These are phyloP conservation scores for Gossypium aridum DNA, from an alignment of 441 rosid species.

Conservation along the genomic window DNA sequence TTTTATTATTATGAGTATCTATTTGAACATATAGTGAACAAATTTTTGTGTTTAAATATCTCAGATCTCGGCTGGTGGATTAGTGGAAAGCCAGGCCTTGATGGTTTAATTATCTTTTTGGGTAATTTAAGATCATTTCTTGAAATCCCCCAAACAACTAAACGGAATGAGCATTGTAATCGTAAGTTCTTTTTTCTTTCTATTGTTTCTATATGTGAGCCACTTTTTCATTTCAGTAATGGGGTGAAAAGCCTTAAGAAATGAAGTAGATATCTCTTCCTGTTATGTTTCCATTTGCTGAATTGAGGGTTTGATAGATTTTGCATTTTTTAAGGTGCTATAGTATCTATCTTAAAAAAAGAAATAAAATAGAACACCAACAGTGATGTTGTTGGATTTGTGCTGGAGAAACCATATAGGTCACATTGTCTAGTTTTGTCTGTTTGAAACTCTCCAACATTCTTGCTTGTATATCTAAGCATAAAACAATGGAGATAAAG, in stretches of 20 bases:
- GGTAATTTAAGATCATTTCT: not conserved
- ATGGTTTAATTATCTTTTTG: not conserved
- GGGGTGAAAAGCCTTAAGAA: not conserved
- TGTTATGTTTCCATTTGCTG: not conserved
- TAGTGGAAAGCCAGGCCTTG: not conserved
- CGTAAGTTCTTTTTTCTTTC: not conserved
- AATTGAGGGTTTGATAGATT: not conserved
- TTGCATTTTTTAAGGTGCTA: not conserved
- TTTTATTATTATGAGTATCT: not conserved
- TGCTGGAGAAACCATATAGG: not conserved
- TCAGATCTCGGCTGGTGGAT: conserved; percentile 2
- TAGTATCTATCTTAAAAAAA: not conserved
- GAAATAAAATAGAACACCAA: not conserved
- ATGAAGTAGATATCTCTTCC: not conserved
- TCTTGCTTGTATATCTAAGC: not conserved
- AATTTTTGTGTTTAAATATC: not conserved
- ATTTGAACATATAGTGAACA: not conserved
- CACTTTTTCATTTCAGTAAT: not conserved
- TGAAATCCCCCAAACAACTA: not conserved
- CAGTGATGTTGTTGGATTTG: not conserved
- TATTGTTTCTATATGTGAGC: not conserved
- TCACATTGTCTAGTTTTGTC: not conserved
- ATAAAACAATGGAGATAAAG: not conserved
- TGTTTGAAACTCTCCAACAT: not conserved
- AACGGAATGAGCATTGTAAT: conserved; percentile 5